These are phyloP conservation scores for Sextonia rubra DNA, from an alignment of 164 flowering plant genomes.

Conservation along the genomic window DNA sequence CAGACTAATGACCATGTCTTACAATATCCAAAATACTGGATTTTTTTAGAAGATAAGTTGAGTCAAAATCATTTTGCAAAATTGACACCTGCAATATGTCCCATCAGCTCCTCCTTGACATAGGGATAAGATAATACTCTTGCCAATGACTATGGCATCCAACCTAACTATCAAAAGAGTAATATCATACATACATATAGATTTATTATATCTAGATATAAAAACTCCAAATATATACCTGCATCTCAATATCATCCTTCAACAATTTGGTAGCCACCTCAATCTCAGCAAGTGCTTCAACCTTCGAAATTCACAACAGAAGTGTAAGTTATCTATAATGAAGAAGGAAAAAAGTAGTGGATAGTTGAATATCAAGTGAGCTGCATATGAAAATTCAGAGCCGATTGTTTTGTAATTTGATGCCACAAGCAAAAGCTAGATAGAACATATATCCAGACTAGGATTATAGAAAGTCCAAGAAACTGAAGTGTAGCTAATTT, in stretches of 20 bases:
- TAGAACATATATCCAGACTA: no score
- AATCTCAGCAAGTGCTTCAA: conserved; percentile 88
- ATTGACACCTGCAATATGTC: no score
- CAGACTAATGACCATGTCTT: no score
- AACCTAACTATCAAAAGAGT: not conserved
- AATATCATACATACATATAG: not conserved
- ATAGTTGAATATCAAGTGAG: conserved; percentile 1
- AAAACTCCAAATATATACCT: conserved; percentile 36
- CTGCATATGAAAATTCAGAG: not conserved
- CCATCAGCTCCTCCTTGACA: not conserved
- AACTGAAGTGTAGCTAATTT: no score
- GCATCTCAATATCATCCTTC: conserved; percentile 38
- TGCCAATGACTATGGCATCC: not conserved
- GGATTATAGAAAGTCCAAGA: no score
- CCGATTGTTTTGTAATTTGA: not conserved
- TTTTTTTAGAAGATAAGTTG: no score
- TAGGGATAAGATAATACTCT: not conserved
- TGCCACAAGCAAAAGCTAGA: not conserved
- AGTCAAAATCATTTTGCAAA: not conserved
- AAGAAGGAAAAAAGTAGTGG: not conserved
- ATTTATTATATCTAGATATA: not conserved
- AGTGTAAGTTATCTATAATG: not conserved
- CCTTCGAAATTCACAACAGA: conserved; percentile 36
- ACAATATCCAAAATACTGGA: no score
- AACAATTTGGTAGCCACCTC: conserved; percentile 83